Evolutionary conservation across 2,329 filamentous ascomycete genomes (phyloP).

Genomic region (Penicillium sp.): DNA sequence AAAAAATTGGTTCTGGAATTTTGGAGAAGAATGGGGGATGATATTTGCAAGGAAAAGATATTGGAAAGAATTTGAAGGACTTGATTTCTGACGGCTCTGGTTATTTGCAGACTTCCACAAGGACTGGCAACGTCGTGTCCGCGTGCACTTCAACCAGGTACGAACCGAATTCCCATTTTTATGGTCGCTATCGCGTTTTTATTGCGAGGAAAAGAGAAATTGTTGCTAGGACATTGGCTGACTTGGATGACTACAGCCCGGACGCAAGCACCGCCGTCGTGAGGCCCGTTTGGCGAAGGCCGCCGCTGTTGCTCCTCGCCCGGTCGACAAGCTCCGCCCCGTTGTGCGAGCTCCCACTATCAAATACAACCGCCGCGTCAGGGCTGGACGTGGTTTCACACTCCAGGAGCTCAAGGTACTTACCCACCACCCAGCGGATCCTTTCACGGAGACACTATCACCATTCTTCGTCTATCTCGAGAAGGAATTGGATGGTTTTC

Average conservation of each 20-base stretch:
- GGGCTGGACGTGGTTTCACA: slow-evolving; percentile 96
- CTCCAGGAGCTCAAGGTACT: slow-evolving; percentile 94
- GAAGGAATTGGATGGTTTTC: not conserved
- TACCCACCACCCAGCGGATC: not conserved
- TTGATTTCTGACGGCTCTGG: slow-evolving; percentile 20
- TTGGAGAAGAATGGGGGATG: slow-evolving; percentile 12
- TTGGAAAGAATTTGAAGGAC: slow-evolving; percentile 18
- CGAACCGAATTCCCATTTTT: slow-evolving; percentile 33
- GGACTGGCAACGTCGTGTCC: slow-evolving; percentile 99
- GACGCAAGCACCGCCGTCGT: slow-evolving; percentile 90
- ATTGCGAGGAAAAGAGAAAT: not conserved
- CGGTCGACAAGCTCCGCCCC: slow-evolving; percentile 93
- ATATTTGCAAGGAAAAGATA: slow-evolving; percentile 2
- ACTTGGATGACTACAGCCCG: slow-evolving; percentile 61
- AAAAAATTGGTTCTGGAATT: not conserved
- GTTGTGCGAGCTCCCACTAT: slow-evolving; percentile 95
- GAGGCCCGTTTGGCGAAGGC: slow-evolving; percentile 92
- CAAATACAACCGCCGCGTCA: slow-evolving; percentile 98
- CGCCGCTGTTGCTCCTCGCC: slow-evolving; percentile 88
- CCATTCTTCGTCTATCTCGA: not conserved
- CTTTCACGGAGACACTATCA: slow-evolving; percentile 16
- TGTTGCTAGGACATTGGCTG: not conserved
- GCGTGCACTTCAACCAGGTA: slow-evolving; percentile 99
- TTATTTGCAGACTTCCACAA: slow-evolving; percentile 81
- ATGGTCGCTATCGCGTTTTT: not conserved